Evolutionary conservation across 371 early-diverging fungal species (phyloP).

Genomic region (Zopfochytrium polystomum): DNA sequence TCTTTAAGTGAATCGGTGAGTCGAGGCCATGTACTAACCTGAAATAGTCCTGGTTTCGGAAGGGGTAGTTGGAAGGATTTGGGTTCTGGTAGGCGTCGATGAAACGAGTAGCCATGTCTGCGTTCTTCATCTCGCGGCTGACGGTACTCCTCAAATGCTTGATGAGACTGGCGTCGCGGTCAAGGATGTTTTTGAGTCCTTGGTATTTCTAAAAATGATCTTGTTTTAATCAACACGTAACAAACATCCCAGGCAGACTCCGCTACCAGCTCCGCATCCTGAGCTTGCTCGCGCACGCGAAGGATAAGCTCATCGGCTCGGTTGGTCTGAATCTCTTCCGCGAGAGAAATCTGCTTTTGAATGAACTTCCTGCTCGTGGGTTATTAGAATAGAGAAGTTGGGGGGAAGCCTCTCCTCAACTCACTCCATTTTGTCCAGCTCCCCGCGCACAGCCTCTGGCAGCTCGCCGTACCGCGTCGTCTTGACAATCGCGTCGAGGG

Average conservation of each 20-base stretch:
- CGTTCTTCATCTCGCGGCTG: conserved; percentile 36
- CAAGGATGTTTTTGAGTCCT: conserved; percentile 37
- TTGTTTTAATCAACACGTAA: background rate
- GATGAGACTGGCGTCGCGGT: conserved; percentile 39
- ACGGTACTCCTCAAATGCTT: conserved; percentile 31
- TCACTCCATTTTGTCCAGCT: conserved; percentile 38
- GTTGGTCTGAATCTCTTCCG: conserved; percentile 32
- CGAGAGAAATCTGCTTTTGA: conserved; percentile 27
- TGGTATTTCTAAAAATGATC: conserved; percentile 33
- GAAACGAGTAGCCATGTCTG: conserved; percentile 37
- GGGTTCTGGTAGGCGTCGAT: conserved; percentile 35
- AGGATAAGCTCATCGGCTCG: conserved; percentile 19
- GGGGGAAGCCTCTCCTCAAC: background rate
- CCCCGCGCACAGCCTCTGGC: conserved; percentile 17
- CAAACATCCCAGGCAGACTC: background rate
- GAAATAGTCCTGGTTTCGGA: conserved; percentile 19
- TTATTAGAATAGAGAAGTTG: background rate
- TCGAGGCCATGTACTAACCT: conserved; percentile 6
- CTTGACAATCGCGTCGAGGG: conserved; percentile 22
- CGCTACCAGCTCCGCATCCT: conserved; percentile 20
- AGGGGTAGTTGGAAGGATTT: conserved; percentile 15
- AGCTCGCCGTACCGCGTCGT: conserved; percentile 42
- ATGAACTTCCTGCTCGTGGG: conserved; percentile 27
- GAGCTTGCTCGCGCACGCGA: conserved; percentile 1
- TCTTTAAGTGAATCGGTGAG: conserved; percentile 1